These are phyloP conservation scores for Penicillium soppii DNA, from an alignment of 495 filamentous ascomycete genomes.

Conservation along the genomic window DNA sequence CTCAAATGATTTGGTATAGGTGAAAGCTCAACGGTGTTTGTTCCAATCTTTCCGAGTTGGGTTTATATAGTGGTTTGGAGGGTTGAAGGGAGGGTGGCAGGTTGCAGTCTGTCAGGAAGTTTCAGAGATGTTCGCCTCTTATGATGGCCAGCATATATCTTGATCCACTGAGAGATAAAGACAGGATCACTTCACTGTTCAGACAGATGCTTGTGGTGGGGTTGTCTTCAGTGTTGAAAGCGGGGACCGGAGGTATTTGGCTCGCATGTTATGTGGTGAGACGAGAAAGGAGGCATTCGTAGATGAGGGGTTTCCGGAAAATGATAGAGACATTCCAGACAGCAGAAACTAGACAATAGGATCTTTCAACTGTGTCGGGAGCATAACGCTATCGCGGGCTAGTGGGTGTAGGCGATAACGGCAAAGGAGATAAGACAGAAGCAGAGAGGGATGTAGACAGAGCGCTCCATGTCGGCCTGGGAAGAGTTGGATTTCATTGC, in stretches of 20 bases:
- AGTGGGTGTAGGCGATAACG: conserved; percentile 42
- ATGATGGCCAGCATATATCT: no score
- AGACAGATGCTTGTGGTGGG: background rate
- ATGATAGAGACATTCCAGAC: background rate
- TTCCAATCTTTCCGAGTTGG: no score
- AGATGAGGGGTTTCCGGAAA: background rate
- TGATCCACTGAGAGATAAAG: no score
- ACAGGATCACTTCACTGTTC: background rate
- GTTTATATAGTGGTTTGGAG: no score
- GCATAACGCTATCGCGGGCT: conserved; percentile 8
- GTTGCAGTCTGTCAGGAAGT: background rate
- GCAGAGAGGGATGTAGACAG: conserved; percentile 42
- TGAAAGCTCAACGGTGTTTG: no score
- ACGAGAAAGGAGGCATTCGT: background rate
- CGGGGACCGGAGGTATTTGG: background rate
- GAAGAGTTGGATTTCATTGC: conserved; percentile 21
- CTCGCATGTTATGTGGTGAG: background rate
- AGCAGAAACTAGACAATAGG: background rate
- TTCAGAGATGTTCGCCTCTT: no score
- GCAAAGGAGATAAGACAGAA: conserved; percentile 47
- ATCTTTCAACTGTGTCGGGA: conserved; percentile 1
- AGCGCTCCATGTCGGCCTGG: conserved; percentile 36
- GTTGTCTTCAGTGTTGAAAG: background rate
- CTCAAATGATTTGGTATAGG: no score
- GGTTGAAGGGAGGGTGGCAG: no score